phyloP scores from a whole-genome alignment of 2,329 filamentous ascomycete genomes.

The Ophiostoma montium region DNA sequence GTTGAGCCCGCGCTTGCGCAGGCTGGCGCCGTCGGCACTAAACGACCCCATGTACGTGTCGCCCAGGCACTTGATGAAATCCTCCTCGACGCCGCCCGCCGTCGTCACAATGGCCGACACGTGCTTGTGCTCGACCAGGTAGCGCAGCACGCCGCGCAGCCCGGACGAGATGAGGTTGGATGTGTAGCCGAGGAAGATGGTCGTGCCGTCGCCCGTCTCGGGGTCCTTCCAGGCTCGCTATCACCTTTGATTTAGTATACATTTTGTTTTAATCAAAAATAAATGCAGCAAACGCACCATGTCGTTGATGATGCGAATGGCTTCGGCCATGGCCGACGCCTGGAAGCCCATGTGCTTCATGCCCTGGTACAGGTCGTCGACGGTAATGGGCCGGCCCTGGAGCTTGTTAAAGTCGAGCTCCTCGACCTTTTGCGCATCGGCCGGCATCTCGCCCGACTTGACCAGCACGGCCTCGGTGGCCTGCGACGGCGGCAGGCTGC shows the following conservation, averaged over 20 bases:
- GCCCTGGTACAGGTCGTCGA: constrained; percentile 65
- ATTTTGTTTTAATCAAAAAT: background rate
- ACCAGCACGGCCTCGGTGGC: constrained; percentile 75
- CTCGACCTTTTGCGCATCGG: constrained; percentile 64
- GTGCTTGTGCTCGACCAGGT: constrained; percentile 83
- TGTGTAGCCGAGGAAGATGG: constrained; percentile 94
- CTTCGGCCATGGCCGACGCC: constrained; percentile 62
- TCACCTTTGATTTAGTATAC: too few relatives aligned
- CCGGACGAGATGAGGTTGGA: constrained; percentile 96
- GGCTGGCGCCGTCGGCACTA: constrained; percentile 55
- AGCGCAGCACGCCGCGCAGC: constrained; percentile 78
- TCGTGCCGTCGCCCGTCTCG: constrained; percentile 65
- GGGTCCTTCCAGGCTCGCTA: constrained; percentile 39
- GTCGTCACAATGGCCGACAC: constrained; percentile 91
- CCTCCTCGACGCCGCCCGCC: constrained; percentile 89
- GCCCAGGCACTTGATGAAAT: constrained; percentile 95
- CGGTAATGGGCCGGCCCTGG: constrained; percentile 61
- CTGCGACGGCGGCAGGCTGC: constrained; percentile 38
- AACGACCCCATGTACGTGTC: constrained; percentile 89
- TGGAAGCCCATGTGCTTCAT: constrained; percentile 77
- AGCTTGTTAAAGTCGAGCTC: constrained; percentile 88
- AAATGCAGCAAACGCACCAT: constrained; percentile 57
- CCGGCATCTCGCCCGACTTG: constrained; percentile 67
- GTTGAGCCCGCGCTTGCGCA: constrained; percentile 80
- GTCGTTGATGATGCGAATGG: constrained; percentile 81